Evolutionary conservation across 2,329 filamentous ascomycete species (phyloP).

Genomic region (Exophiala oligosperma): DNA sequence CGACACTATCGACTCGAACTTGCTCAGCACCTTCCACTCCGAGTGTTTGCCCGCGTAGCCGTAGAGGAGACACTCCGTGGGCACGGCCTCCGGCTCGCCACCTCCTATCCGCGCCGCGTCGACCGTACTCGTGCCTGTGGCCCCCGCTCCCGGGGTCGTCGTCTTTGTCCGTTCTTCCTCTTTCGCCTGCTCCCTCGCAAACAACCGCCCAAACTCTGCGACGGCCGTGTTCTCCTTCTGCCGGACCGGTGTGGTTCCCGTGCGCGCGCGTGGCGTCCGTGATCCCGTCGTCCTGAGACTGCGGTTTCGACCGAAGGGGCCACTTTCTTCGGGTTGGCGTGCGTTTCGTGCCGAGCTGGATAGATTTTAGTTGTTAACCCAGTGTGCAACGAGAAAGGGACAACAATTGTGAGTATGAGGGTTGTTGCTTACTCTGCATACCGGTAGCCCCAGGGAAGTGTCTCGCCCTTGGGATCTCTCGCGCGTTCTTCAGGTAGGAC

Average conservation of each 20-base stretch:
- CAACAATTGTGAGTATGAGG: background rate
- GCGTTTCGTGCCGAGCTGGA: constrained; percentile 49
- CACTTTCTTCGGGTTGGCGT: constrained; percentile 59
- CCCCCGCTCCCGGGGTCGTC: constrained; percentile 13
- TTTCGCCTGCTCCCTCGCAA: constrained; percentile 46
- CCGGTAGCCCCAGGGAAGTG: constrained; percentile 64
- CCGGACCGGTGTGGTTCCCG: constrained; percentile 53
- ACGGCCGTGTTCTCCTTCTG: constrained; percentile 57
- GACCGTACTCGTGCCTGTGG: constrained; percentile 9
- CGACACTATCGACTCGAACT: constrained; percentile 71
- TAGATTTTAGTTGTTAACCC: constrained; percentile 8
- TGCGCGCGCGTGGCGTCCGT: constrained; percentile 56
- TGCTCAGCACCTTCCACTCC: constrained; percentile 82
- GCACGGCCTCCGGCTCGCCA: constrained; percentile 41
- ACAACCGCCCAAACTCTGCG: constrained; percentile 47
- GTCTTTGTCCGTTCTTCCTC: constrained; percentile 29
- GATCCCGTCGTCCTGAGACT: constrained; percentile 44
- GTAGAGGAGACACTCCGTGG: constrained; percentile 80
- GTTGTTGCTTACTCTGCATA: constrained; percentile 56
- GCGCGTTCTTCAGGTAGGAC: constrained; percentile 64
- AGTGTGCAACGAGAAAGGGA: too few relatives aligned
- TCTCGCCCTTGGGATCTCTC: constrained; percentile 58
- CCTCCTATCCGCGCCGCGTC: constrained; percentile 30
- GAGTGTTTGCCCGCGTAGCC: constrained; percentile 70
- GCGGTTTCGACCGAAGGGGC: constrained; percentile 58